Evolutionary conservation across 2,329 filamentous ascomycete species (phyloP).

Genomic region (Pestalotiopsis sp.): DNA sequence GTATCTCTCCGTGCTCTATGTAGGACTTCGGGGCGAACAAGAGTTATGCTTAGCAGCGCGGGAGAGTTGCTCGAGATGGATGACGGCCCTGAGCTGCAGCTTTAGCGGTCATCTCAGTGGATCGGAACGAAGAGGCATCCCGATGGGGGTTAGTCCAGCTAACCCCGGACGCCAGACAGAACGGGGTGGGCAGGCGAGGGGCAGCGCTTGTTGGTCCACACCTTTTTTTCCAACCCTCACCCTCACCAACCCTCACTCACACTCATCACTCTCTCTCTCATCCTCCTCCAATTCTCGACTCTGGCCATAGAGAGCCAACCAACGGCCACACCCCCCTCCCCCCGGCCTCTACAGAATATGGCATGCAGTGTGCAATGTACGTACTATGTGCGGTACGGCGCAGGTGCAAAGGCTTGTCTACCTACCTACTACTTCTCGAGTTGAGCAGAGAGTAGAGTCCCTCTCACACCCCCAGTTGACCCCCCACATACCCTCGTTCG

Average conservation of each 20-base stretch:
- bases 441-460: not conserved
- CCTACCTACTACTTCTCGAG: not conserved
- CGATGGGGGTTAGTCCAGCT: not conserved
- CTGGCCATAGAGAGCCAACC: not conserved
- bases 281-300: not conserved
- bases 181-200: not conserved
- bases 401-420: constrained; percentile 9
- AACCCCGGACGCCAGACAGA: not conserved
- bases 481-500: not conserved
- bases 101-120: constrained; percentile 12
- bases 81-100: constrained; percentile 4
- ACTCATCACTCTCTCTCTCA: not conserved
- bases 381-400: not conserved
- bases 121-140: constrained; percentile 12
- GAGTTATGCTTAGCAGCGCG: constrained; percentile 1
- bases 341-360: not conserved
- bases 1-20: not conserved
- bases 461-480: not conserved
- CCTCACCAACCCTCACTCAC: not conserved
- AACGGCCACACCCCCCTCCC: not conserved
- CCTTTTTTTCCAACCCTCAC: not conserved
- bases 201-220: not conserved
- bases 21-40: not conserved
- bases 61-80: constrained; percentile 11
- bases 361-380: not conserved